Percentiles rank a stretch among this genome's conserved stretches.
Conservation (phyloP, 768 basidiomycete genomes). For the Gyrodon lividus region DNA sequence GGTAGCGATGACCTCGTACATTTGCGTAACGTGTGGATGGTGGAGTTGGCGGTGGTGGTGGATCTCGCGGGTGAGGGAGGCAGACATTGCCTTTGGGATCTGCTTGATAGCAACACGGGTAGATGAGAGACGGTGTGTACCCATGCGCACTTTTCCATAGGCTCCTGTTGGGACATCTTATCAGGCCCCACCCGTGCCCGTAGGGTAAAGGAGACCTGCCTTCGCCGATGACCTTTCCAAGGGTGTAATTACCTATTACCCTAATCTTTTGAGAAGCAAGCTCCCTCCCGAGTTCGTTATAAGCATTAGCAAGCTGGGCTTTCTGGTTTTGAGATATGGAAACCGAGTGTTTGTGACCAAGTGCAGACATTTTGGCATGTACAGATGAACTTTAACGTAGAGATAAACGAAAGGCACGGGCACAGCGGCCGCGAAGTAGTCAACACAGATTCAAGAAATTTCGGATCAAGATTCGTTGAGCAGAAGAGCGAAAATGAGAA, state of each 20-base stretch:
- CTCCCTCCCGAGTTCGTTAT: conserved; percentile 96
- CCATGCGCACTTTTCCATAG: conserved; percentile 94
- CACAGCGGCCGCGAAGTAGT: conserved; percentile 29
- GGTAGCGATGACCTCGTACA: conserved; percentile 98
- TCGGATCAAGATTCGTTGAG: conserved; percentile 5
- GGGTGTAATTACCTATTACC: conserved; percentile 92
- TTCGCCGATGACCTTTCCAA: conserved; percentile 94
- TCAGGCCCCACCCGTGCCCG: conserved; percentile 14
- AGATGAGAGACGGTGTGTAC: conserved; percentile 89
- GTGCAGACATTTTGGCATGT: conserved; percentile 44
- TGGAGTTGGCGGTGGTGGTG: conserved; percentile 97
- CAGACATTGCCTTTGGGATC: conserved; percentile 91
- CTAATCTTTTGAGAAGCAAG: conserved; percentile 87
- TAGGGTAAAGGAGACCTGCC: conserved; percentile 47
- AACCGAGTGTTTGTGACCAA: conserved; percentile 58
- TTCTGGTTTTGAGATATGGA: conserved; percentile 75
- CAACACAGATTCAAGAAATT: conserved; percentile 19
- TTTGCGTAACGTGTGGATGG: conserved; percentile 92
- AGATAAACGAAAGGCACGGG: conserved; percentile 37
- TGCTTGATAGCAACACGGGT: conserved; percentile 96
- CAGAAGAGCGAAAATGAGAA: background rate
- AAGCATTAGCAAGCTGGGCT: conserved; percentile 89
- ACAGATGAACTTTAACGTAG: conserved; percentile 27
- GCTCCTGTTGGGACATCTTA: conserved; percentile 57
- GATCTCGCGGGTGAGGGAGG: conserved; percentile 92